These are phyloP conservation scores for Paramecium biaurelia DNA, from an alignment of 73 alveolate genomes.

Conservation along the genomic window DNA sequence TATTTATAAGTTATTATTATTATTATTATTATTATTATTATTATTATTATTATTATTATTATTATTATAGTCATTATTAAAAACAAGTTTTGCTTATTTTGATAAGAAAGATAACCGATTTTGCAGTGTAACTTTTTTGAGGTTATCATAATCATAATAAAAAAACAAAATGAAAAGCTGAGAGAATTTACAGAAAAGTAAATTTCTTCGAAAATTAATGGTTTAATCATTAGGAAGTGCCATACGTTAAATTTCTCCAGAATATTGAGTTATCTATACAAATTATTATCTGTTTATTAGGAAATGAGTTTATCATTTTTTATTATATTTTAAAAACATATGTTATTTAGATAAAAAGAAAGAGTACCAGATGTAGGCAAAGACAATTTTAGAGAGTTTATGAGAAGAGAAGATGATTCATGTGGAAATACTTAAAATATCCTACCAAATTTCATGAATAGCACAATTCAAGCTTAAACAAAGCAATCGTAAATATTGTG, in stretches of 20 bases:
- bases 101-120: too few species aligned
- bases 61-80: too few species aligned
- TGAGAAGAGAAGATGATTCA: slow-evolving; percentile 41
- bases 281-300: neutral
- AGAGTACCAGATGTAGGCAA: slow-evolving; percentile 20
- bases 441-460: neutral
- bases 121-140: too few species aligned
- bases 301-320: neutral
- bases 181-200: too few species aligned
- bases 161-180: too few species aligned
- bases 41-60: too few species aligned
- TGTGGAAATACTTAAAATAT: neutral
- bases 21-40: too few species aligned
- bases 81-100: too few species aligned
- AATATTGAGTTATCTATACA: neutral
- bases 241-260: neutral
- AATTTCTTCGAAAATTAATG: too few species aligned
- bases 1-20: too few species aligned
- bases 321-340: neutral
- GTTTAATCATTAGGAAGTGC: too few species aligned
- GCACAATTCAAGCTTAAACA: neutral
- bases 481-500: neutral
- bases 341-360: slow-evolving; percentile 43
- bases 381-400: slow-evolving; percentile 16
- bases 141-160: too few species aligned